phyloP scores from a whole-genome alignment of 495 filamentous ascomycete species.

The Diplogelasinospora grovesii region DNA sequence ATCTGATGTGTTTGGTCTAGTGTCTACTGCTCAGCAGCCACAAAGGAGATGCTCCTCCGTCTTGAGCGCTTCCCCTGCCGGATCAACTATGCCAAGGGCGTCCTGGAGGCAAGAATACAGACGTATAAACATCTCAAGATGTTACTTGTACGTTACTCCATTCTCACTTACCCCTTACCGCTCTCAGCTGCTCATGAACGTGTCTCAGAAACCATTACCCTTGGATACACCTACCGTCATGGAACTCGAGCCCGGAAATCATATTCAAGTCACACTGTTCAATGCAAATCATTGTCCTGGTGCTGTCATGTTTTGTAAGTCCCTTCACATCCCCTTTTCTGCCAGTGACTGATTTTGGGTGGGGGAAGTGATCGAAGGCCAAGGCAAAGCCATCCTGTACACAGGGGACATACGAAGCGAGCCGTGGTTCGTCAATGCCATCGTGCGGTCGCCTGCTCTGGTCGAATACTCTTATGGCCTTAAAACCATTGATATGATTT shows the following conservation, averaged over 20 bases:
- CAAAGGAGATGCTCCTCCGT: slow-evolving; percentile 67
- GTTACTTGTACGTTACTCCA: slow-evolving; percentile 42
- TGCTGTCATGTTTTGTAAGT: slow-evolving; percentile 75
- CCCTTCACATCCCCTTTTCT: background rate
- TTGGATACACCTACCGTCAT: slow-evolving; percentile 74
- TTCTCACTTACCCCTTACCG: slow-evolving; percentile 6
- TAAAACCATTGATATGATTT: slow-evolving; percentile 68
- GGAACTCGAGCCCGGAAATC: slow-evolving; percentile 60
- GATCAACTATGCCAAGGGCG: slow-evolving; percentile 70
- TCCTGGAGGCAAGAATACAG: slow-evolving; percentile 61
- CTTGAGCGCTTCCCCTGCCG: slow-evolving; percentile 73
- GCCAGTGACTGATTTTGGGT: too few relatives aligned
- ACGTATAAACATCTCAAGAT: slow-evolving; percentile 70
- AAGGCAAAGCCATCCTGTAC: slow-evolving; percentile 73
- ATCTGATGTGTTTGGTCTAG: slow-evolving; percentile 20
- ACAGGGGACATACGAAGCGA: slow-evolving; percentile 87
- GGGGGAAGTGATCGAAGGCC: slow-evolving; percentile 67
- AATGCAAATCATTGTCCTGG: slow-evolving; percentile 92
- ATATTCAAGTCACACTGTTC: slow-evolving; percentile 74
- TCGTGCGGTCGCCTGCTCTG: slow-evolving; percentile 64
- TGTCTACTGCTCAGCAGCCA: slow-evolving; percentile 84
- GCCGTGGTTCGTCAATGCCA: slow-evolving; percentile 46
- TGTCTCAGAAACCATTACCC: slow-evolving; percentile 64
- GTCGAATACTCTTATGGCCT: slow-evolving; percentile 65
- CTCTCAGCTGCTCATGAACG: slow-evolving; percentile 6